A percentile compares a stretch with the other conserved stretches of the same genome.
Evolutionary conservation across 768 basidiomycete genomes (phyloP).

Genomic region (Kwoniella bestiolae): DNA sequence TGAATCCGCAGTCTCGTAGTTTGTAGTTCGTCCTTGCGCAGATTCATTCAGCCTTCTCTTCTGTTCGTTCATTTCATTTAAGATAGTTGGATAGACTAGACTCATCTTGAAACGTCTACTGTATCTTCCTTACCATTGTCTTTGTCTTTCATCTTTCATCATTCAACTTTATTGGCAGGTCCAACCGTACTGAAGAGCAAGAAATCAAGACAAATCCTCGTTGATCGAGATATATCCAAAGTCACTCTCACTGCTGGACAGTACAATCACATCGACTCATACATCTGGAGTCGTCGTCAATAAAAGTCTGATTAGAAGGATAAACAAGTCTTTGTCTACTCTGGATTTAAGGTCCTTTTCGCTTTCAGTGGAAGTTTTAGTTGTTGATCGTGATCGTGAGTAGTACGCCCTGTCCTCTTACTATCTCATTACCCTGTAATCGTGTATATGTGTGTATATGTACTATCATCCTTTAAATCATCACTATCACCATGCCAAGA

Average conservation of each 20-base stretch:
- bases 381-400: conserved; percentile 1
- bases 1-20: not conserved
- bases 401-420: not conserved
- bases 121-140: not conserved
- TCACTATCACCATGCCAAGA: not conserved
- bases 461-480: not conserved
- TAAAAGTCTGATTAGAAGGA: too few species aligned
- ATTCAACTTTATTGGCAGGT: too few species aligned
- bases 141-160: conserved; percentile 1
- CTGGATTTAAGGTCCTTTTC: not conserved
- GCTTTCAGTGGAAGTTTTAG: not conserved
- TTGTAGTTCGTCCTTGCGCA: not conserved
- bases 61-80: not conserved
- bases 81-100: not conserved
- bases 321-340: too few species aligned
- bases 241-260: conserved; percentile 15
- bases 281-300: too few species aligned
- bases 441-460: not conserved
- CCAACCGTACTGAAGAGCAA: too few species aligned
- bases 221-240: conserved; percentile 6
- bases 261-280: not conserved
- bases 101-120: conserved; percentile 8
- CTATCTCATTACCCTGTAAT: not conserved
- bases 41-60: conserved; percentile 5
- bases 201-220: not conserved